Evolutionary conservation across 129 eudicot species (phyloP), one percentile per base, ranked within the genome.

Genomic region (Helianthus annuus): DNA sequence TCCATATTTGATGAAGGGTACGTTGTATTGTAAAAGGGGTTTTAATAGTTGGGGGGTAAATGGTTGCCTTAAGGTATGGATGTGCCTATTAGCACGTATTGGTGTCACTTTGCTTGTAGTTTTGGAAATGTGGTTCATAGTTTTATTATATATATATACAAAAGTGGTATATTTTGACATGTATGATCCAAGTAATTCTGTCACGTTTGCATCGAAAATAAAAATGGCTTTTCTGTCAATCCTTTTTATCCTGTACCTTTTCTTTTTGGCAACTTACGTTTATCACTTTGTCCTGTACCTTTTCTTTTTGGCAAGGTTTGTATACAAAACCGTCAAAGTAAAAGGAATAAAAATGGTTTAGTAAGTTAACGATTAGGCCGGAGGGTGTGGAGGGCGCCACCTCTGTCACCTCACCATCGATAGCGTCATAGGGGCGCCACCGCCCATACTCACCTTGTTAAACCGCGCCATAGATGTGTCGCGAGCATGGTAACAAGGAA

Each of bases 31-130:
- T 16, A 15, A 60, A 52, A 61, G 14, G 67, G 70, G 71, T 73
- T 68, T 52, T 69, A 73, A 75, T 76, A 73, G 69, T 72, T 77
- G 54, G 76, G 4, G 4, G 39, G 56, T 27, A 46, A 63, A 80
- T 38, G 81, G 80, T 49, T 60, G 75, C 66, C 85, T 79, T 66
- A 77, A 76, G 84, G 79, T 69, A 69, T 57, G 96, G 92, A 69
- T 70, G 73, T 54, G 62, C 44, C 48, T 64, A 57, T 52, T 76
- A 74, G 53, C 81, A 75, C 81, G 88, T 80, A 70, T 77, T 70
- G 81, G 51, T 48, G 77, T 29, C 57, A 55, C 79, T 83, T 78
- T 78, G 76, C 82, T 79, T 83, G 77, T 80, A 75, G 78, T 79
- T 70, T 85, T 79, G 75, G 75, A 24, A 22, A 66, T 81, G 89